Evolutionary conservation across 2,329 filamentous ascomycete species (phyloP).

Genomic region (Aspergillus sp.): DNA sequence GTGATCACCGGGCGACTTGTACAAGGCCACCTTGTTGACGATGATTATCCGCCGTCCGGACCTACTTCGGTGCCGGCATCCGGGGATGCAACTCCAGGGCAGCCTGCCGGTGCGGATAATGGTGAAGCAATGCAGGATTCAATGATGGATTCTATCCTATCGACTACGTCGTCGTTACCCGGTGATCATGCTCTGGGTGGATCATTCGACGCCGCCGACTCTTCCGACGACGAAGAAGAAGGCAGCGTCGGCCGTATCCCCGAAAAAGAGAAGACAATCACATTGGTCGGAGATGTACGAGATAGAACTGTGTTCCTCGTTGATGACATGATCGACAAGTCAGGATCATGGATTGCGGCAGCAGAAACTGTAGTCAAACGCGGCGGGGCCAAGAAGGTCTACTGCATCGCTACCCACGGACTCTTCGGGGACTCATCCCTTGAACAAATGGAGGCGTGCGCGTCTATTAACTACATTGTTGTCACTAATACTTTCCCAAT

Average conservation of each 20-base stretch:
- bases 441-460: slow-evolving; percentile 85
- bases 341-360: slow-evolving; percentile 93
- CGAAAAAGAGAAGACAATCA: slow-evolving; percentile 89
- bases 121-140: slow-evolving; percentile 67
- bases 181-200: slow-evolving; percentile 75
- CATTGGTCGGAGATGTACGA: slow-evolving; percentile 91
- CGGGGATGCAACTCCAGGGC: slow-evolving; percentile 52
- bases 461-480: slow-evolving; percentile 89
- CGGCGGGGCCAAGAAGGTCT: slow-evolving; percentile 87
- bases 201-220: slow-evolving; percentile 78
- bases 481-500: slow-evolving; percentile 98
- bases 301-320: slow-evolving; percentile 89
- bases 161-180: slow-evolving; percentile 72
- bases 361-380: slow-evolving; percentile 95
- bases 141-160: slow-evolving; percentile 81
- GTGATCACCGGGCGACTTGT: slow-evolving; percentile 89
- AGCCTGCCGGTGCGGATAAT: slow-evolving; percentile 45
- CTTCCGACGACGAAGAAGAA: slow-evolving; percentile 95
- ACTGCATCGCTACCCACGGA: slow-evolving; percentile 95
- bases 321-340: slow-evolving; percentile 99
- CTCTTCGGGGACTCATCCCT: slow-evolving; percentile 89
- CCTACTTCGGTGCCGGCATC: slow-evolving; percentile 63
- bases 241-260: slow-evolving; percentile 55
- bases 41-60: slow-evolving; percentile 80
- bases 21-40: slow-evolving; percentile 92